Percentiles rank a stretch among this genome's conserved stretches.
These are phyloP conservation scores for Paspalum notatum DNA, from an alignment of 176 grass and related monocot species.

Conservation along the genomic window DNA sequence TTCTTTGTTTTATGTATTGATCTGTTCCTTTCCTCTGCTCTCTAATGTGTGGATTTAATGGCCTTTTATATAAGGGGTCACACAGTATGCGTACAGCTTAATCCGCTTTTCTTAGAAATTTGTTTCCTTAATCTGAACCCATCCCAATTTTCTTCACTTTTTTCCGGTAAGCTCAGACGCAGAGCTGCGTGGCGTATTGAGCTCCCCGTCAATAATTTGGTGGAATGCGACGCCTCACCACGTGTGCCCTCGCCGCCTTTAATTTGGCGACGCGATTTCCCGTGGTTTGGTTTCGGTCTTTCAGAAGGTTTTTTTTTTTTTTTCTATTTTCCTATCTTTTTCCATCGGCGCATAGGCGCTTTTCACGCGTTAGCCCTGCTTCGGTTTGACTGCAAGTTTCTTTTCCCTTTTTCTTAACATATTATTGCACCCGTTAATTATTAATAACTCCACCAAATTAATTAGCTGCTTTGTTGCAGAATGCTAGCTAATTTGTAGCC, in stretches of 20 bases:
- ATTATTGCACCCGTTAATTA: no score
- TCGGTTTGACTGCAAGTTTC: neutral
- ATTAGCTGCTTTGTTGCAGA: no score
- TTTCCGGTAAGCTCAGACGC: neutral
- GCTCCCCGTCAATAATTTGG: neutral
- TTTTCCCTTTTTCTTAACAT: no score
- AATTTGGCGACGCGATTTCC: neutral
- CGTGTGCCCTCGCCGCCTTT: neutral
- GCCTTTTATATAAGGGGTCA: neutral
- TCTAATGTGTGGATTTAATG: constrained; percentile 7
- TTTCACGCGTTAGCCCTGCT: neutral
- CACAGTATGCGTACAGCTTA: neutral
- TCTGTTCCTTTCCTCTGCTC: neutral
- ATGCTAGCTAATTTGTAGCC: no score
- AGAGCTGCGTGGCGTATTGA: constrained; percentile 25
- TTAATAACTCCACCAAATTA: no score
- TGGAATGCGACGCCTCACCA: neutral
- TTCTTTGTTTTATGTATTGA: neutral
- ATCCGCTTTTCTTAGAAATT: neutral
- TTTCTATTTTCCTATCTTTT: neutral
- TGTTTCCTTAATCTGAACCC: neutral
- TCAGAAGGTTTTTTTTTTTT: neutral
- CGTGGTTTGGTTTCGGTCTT: neutral
- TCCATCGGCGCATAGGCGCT: neutral
- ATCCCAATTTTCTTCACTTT: neutral